Conservation (phyloP, 805 yeast species). For the Komagataella phaffii region DNA sequence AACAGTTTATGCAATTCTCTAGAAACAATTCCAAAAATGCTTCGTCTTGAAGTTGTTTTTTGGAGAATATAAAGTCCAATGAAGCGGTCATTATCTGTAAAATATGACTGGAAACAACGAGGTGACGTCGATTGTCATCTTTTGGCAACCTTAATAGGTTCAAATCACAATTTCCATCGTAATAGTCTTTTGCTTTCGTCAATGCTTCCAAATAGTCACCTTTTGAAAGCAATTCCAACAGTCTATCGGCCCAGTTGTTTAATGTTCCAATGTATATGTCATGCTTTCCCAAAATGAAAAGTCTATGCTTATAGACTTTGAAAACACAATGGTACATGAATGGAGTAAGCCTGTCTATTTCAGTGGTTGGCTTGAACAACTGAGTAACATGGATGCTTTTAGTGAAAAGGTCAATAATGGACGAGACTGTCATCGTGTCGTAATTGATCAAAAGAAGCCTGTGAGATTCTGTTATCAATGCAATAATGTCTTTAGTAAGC, state of each 20-base stretch:
- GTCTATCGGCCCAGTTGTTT: slow-evolving; percentile 57
- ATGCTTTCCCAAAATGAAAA: slow-evolving; percentile 39
- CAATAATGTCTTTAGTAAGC: slow-evolving; percentile 28
- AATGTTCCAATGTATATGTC: slow-evolving; percentile 44
- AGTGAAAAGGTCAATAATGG: slow-evolving; percentile 22
- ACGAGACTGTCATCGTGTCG: slow-evolving; percentile 20
- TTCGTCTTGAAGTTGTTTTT: slow-evolving; percentile 4
- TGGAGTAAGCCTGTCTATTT: background rate
- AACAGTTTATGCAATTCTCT: slow-evolving; percentile 24
- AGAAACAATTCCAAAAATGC: slow-evolving; percentile 19
- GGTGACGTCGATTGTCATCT: slow-evolving; percentile 26
- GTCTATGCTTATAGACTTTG: slow-evolving; percentile 25
- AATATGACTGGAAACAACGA: slow-evolving; percentile 37
- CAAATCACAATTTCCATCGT: slow-evolving; percentile 32
- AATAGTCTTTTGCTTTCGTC: slow-evolving; percentile 38
- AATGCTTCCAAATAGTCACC: slow-evolving; percentile 45
- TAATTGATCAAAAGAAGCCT: slow-evolving; percentile 28
- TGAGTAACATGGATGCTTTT: slow-evolving; percentile 18
- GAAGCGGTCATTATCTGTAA: slow-evolving; percentile 43
- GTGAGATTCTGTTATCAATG: slow-evolving; percentile 30
- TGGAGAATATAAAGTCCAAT: slow-evolving; percentile 25
- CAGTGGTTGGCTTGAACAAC: background rate
- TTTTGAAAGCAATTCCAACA: slow-evolving; percentile 31
- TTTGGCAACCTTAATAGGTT: slow-evolving; percentile 45
- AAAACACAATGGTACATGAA: slow-evolving; percentile 14